Conservation (phyloP, 768 basidiomycete genomes). For the Neoboletus subvelutipes region DNA sequence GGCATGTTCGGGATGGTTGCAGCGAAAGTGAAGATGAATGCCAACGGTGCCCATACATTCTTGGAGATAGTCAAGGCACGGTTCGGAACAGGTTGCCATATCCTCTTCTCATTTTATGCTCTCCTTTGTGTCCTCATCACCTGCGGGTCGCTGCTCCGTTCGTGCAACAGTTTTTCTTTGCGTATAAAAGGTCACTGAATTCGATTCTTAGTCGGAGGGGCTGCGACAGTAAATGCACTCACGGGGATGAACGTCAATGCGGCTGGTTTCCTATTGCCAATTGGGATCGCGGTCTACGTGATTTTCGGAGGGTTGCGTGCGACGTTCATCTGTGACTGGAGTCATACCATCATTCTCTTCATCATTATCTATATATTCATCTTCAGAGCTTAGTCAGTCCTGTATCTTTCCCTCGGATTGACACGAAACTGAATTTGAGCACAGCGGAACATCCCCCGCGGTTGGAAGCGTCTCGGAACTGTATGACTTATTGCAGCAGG, state of each 20-base stretch:
- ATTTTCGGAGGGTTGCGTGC: slow-evolving; percentile 43
- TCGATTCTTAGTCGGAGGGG: slow-evolving; percentile 38
- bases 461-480: too few relatives aligned
- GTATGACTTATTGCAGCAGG: too few relatives aligned
- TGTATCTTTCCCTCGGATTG: too few relatives aligned
- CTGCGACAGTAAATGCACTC: slow-evolving; percentile 44
- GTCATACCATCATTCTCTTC: slow-evolving; percentile 47
- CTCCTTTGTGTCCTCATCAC: slow-evolving; percentile 52
- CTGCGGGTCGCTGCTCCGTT: slow-evolving; percentile 49
- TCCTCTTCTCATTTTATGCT: slow-evolving; percentile 53
- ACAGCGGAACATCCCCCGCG: too few relatives aligned
- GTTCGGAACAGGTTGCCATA: slow-evolving; percentile 46
- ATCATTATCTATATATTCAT: slow-evolving; percentile 39
- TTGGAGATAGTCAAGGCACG: slow-evolving; percentile 54
- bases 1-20: slow-evolving; percentile 53
- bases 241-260: slow-evolving; percentile 47
- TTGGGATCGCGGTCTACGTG: slow-evolving; percentile 45
- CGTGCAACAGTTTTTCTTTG: slow-evolving; percentile 9
- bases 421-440: too few relatives aligned
- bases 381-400: too few relatives aligned
- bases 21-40: slow-evolving; percentile 59
- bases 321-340: slow-evolving; percentile 46
- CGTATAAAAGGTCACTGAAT: neutral
- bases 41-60: slow-evolving; percentile 57
- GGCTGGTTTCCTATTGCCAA: slow-evolving; percentile 46